Evolutionary conservation across 768 basidiomycete genomes (phyloP).

Genomic region (Suillus occidentalis): DNA sequence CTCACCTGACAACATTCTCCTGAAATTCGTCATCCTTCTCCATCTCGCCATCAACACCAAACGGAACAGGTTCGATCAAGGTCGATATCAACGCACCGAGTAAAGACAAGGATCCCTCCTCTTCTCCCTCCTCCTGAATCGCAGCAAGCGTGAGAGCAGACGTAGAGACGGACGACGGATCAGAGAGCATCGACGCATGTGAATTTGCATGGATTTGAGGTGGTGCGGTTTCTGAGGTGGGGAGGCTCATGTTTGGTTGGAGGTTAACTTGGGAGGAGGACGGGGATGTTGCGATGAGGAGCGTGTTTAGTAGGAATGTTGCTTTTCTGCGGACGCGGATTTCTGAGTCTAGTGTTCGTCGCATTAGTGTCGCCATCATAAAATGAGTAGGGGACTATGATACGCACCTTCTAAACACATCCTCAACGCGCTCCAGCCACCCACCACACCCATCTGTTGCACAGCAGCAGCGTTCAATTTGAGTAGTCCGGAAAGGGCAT

Average conservation of each 20-base stretch:
- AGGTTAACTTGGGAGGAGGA: neutral
- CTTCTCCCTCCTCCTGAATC: neutral
- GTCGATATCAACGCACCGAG: slow-evolving; percentile 51
- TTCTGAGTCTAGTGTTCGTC: neutral
- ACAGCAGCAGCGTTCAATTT: slow-evolving; percentile 79
- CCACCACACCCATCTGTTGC: slow-evolving; percentile 42
- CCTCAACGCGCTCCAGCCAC: slow-evolving; percentile 66
- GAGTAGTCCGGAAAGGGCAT: slow-evolving; percentile 73
- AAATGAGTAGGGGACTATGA: neutral
- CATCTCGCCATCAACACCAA: slow-evolving; percentile 66
- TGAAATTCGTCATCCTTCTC: slow-evolving; percentile 63
- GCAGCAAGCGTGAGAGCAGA: neutral
- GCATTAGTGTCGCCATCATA: neutral
- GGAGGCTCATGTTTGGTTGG: slow-evolving; percentile 19
- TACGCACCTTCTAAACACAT: slow-evolving; percentile 53
- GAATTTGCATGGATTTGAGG: slow-evolving; percentile 48
- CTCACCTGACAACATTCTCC: slow-evolving; percentile 49
- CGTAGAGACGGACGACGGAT: slow-evolving; percentile 19
- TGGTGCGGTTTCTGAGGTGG: slow-evolving; percentile 29
- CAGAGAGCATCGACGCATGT: neutral
- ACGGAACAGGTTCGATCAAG: slow-evolving; percentile 56
- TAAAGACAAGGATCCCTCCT: no score
- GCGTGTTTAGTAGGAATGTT: neutral
- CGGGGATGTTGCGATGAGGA: slow-evolving; percentile 11
- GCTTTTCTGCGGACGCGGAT: neutral